A percentile compares a stretch with the other conserved stretches of the same genome.
These are phyloP conservation scores for Tolypocladium cylindrosporum DNA, from an alignment of 2,329 filamentous ascomycete species.

Conservation along the genomic window DNA sequence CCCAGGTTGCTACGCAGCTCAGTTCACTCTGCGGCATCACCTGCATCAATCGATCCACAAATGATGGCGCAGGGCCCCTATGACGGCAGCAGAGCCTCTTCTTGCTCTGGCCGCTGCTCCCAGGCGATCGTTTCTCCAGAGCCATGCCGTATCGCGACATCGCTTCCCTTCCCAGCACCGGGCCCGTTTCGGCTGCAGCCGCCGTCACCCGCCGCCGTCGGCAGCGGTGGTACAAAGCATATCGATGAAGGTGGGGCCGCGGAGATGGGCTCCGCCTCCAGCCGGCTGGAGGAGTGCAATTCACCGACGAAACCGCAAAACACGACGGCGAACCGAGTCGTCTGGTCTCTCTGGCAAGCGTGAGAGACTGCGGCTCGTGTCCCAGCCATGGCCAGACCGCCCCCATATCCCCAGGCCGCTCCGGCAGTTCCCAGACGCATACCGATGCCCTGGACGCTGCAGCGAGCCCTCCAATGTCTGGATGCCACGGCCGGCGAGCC, in stretches of 20 bases:
- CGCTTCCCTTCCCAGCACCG: not conserved
- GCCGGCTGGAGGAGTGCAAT: not conserved
- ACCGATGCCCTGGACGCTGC: not conserved
- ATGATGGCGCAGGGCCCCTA: not conserved
- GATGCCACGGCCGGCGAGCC: not conserved
- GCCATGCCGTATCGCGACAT: not conserved
- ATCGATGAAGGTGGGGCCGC: not conserved
- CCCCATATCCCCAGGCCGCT: not conserved
- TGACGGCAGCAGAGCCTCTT: not conserved
- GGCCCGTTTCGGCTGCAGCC: not conserved
- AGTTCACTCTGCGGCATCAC: not conserved
- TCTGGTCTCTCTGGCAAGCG: too few relatives aligned
- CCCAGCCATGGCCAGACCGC: not conserved
- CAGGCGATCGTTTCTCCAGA: not conserved
- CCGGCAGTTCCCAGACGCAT: not conserved
- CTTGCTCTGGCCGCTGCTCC: too few relatives aligned
- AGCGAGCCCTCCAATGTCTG: not conserved
- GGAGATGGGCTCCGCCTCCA: not conserved
- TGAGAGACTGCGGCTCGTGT: not conserved
- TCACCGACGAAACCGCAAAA: not conserved
- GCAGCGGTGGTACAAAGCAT: not conserved
- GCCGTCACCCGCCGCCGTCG: not conserved
- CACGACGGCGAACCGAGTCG: not conserved
- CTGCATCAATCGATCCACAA: constrained; percentile 1
- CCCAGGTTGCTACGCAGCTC: not conserved